Evolutionary conservation across 1,284 basidiomycete species (phyloP).

Genomic region (Termitomyces sp.): DNA sequence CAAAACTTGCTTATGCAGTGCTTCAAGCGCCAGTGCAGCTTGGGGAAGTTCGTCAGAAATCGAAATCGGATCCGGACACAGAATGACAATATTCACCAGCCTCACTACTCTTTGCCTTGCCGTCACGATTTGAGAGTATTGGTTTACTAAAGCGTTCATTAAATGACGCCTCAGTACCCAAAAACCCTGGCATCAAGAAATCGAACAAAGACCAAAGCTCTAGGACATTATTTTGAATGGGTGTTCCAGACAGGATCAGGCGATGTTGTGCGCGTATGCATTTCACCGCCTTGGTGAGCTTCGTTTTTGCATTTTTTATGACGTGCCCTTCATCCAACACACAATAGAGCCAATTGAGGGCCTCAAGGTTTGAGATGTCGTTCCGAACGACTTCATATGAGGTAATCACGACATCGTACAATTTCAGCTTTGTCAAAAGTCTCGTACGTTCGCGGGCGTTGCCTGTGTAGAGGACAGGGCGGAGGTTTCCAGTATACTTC

Average conservation of each 20-base stretch:
- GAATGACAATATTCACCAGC: conserved; percentile 56
- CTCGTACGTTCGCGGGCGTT: conserved; percentile 81
- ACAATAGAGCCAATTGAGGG: conserved; percentile 90
- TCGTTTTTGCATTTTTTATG: conserved; percentile 98
- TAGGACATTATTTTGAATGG: conserved; percentile 98
- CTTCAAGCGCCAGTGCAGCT: conserved; percentile 92
- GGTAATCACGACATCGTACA: conserved; percentile 88
- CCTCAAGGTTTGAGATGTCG: conserved; percentile 78
- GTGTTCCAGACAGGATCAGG: conserved; percentile 93
- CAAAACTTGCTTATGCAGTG: conserved; percentile 97
- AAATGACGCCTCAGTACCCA: conserved; percentile 93
- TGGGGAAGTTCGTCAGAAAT: conserved; percentile 2
- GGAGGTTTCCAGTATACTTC: conserved; percentile 87
- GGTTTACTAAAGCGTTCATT: conserved; percentile 96
- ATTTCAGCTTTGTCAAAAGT: conserved; percentile 60
- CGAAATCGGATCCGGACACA: background rate
- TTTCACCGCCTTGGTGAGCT: conserved; percentile 96
- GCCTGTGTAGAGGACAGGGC: conserved; percentile 87
- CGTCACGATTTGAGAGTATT: conserved; percentile 92
- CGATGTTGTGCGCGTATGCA: conserved; percentile 87
- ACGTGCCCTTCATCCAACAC: conserved; percentile 98
- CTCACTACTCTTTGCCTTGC: conserved; percentile 93
- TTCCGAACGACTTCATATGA: conserved; percentile 98
- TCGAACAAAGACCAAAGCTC: conserved; percentile 99
- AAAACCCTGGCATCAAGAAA: conserved; percentile 98